A percentile compares a stretch with the other conserved stretches of the same genome.
These are phyloP conservation scores for Gentiana dahurica DNA, from an alignment of 257 asterid genomes.

Conservation along the genomic window DNA sequence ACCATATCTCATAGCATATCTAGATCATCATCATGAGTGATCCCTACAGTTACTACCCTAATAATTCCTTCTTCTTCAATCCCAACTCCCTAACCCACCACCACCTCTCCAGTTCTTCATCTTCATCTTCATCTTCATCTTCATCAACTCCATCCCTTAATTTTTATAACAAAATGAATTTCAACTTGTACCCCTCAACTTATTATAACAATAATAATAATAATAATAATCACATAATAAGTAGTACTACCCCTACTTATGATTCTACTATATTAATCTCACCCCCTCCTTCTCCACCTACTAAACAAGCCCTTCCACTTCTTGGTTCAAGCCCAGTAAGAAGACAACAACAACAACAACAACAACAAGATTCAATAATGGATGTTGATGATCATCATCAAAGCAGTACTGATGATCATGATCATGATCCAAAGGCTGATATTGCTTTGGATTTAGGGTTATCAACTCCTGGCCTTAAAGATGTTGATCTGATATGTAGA, in stretches of 20 bases:
- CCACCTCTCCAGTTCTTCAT: not conserved
- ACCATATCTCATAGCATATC: not conserved
- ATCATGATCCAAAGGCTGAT: slow-evolving; percentile 20
- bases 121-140: slow-evolving; percentile 7
- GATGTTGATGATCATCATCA: slow-evolving; percentile 34
- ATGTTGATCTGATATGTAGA: slow-evolving; percentile 26
- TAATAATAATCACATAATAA: slow-evolving; percentile 1
- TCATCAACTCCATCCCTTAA: slow-evolving; percentile 15
- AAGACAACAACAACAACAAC: slow-evolving; percentile 13
- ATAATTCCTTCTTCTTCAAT: slow-evolving; percentile 35
- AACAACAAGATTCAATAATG: slow-evolving; percentile 18
- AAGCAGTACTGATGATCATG: slow-evolving; percentile 1
- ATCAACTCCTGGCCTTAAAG: slow-evolving; percentile 19
- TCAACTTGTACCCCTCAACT: slow-evolving; percentile 9
- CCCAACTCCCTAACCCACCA: slow-evolving; percentile 24
- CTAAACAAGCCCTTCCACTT: slow-evolving; percentile 62
- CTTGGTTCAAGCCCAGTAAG: slow-evolving; percentile 47
- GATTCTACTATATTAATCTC: slow-evolving; percentile 5
- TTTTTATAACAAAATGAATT: not conserved
- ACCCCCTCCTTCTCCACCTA: slow-evolving; percentile 59
- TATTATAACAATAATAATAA: not conserved
- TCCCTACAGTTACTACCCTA: slow-evolving; percentile 28
- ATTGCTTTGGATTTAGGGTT: slow-evolving; percentile 47
- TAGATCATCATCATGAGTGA: slow-evolving; percentile 37
- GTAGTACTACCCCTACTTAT: not conserved